Conservation (phyloP, 306 rosid genomes). For the Trifolium fragiferum region DNA sequence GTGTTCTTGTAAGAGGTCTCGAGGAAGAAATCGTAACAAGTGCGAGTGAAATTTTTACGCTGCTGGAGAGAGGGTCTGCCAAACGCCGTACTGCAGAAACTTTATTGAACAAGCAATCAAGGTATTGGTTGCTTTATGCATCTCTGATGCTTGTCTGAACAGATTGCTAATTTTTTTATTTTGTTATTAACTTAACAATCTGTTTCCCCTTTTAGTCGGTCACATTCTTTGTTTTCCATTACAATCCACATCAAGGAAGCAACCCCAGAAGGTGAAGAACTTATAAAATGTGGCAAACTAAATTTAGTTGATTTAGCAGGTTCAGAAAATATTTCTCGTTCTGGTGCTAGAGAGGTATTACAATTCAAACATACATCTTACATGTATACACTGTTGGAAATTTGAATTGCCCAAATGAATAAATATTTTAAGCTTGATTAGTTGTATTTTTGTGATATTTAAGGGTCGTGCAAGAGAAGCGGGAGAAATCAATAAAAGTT, state of each 20-base stretch:
- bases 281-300: conserved; percentile 94
- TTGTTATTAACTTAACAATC: not conserved
- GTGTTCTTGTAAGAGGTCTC: conserved; percentile 91
- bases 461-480: conserved; percentile 99
- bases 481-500: conserved; percentile 96
- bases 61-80: conserved; percentile 91
- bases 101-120: conserved; percentile 90
- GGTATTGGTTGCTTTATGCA: conserved; percentile 48
- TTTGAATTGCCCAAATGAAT: not conserved
- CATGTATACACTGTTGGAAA: not conserved
- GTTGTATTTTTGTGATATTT: conserved; percentile 23
- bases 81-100: conserved; percentile 98
- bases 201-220: conserved; percentile 68
- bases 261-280: conserved; percentile 97
- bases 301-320: conserved; percentile 97
- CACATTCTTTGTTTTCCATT: conserved; percentile 94
- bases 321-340: conserved; percentile 96
- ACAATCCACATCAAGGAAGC: conserved; percentile 97
- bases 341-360: conserved; percentile 97
- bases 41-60: conserved; percentile 81
- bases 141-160: not conserved
- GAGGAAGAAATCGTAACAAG: conserved; percentile 93
- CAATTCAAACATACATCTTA: conserved; percentile 14
- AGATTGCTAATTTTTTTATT: not conserved
- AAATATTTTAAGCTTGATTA: not conserved